Percentiles rank a stretch among this genome's conserved stretches.
These are phyloP conservation scores for Bjerkandera adusta DNA, from an alignment of 1,284 basidiomycete species.

Conservation along the genomic window DNA sequence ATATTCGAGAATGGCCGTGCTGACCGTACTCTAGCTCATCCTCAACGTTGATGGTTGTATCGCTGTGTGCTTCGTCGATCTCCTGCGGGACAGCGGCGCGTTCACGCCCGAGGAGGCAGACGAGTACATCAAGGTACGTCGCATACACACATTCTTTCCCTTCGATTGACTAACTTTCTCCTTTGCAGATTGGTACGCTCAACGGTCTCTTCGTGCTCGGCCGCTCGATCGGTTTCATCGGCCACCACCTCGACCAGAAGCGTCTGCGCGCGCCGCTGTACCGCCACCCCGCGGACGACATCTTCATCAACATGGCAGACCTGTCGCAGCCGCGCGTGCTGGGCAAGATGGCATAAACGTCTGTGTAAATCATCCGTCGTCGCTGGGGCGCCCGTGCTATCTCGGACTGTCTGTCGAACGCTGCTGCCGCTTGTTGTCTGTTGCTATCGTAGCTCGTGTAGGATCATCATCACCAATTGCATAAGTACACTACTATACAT, in stretches of 20 bases:
- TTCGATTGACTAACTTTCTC: constrained; percentile 5
- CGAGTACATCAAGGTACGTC: constrained; percentile 89
- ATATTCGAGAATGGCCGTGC: constrained; percentile 18
- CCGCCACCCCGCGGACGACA: constrained; percentile 87
- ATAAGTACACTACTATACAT: not conserved
- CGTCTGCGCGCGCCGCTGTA: constrained; percentile 89
- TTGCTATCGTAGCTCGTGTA: constrained; percentile 9
- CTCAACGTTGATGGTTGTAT: constrained; percentile 98
- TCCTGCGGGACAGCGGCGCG: constrained; percentile 90
- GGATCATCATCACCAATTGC: not conserved
- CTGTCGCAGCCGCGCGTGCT: constrained; percentile 75
- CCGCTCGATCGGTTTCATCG: constrained; percentile 96
- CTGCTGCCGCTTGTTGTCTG: constrained; percentile 2
- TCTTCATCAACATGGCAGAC: constrained; percentile 86
- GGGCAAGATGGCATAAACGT: constrained; percentile 51
- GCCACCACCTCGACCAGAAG: constrained; percentile 95
- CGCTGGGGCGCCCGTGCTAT: not conserved
- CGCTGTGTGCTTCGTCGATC: constrained; percentile 96
- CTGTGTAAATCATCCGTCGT: too few species aligned
- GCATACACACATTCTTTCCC: not conserved
- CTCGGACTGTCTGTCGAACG: not conserved
- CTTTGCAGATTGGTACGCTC: constrained; percentile 73
- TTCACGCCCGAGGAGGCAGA: constrained; percentile 96
- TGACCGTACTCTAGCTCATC: constrained; percentile 54
- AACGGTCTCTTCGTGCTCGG: constrained; percentile 98